Evolutionary conservation across 2,329 filamentous ascomycete species (phyloP), one percentile per base, ranked within the genome.

Genomic region (Podosphaera fusca): DNA sequence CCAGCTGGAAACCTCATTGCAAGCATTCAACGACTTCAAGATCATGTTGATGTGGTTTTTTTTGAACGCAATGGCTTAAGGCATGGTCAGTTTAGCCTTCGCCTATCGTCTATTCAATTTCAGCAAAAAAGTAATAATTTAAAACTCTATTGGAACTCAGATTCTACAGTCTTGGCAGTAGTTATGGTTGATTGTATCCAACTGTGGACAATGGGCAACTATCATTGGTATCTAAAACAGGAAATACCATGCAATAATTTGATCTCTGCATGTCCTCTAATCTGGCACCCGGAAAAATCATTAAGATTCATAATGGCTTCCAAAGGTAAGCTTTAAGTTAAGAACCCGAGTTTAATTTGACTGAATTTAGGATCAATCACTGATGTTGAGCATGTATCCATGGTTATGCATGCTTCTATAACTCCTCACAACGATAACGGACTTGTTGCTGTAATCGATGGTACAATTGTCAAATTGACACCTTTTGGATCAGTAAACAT

Each of bases 171-270:
- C 0, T 75, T 98, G 51, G 88, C 90, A 4, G 82, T 95, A n/a
- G 74, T 79, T 1, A 79, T 89, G 63, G 73, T 74, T 36, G 79
- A 88, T 61, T 77, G 80, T 57, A 72, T 92, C n/a, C 92, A 98
- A 66, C 73, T 98, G 1, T 98, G 92, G 92, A 95, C 88, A 0
- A 95, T 84, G 76, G 85, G 87, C 29, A 98, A 98, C 68, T 98
- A 98, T 63, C 87, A 96, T 67, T 98, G 92, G 79, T 96, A 96
- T 68, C 74, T 98, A 14, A 98, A 98, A 71, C 88, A 95, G 67
- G 88, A 95, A 67, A 74, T 95, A 5, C 70, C 72, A 5, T 71
- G 75, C 5, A 64, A 63, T 10, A 62, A 64, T 52, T 63, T 67
- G 45, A 61, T 79, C n/a, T 35, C 60, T n/a, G 55, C 47, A 21